These are phyloP conservation scores for Penicillium palitans DNA, from an alignment of 2,329 filamentous ascomycete species.

Conservation along the genomic window DNA sequence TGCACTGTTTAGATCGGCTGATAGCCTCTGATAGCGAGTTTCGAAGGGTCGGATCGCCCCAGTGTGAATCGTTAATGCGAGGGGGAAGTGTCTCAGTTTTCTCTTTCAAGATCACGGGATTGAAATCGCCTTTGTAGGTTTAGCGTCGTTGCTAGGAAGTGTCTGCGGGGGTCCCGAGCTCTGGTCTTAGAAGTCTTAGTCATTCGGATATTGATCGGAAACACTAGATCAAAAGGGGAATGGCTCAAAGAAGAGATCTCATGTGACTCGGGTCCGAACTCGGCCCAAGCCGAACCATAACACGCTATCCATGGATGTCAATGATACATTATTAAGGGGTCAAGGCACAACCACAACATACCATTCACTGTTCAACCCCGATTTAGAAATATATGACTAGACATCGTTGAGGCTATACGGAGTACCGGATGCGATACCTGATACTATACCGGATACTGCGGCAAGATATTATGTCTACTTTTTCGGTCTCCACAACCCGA, in stretches of 20 bases:
- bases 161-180: too few relatives aligned
- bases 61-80: constrained; percentile 16
- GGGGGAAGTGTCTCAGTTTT: constrained; percentile 18
- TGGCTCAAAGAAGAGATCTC: neutral
- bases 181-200: neutral
- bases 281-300: constrained; percentile 14
- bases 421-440: neutral
- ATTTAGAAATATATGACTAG: neutral
- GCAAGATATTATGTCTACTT: constrained; percentile 15
- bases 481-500: constrained; percentile 20
- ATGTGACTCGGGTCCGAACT: constrained; percentile 13
- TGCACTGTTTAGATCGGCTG: neutral
- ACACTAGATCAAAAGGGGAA: constrained; percentile 11
- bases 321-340: neutral
- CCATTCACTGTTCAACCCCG: neutral
- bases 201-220: constrained; percentile 10
- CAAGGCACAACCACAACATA: neutral
- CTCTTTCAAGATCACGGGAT: constrained; percentile 28
- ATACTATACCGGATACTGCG: neutral
- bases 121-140: constrained; percentile 23
- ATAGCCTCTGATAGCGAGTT: neutral
- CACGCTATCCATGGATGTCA: neutral
- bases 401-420: neutral
- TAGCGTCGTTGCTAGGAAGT: constrained; percentile 17
- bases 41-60: neutral